Evolutionary conservation across 2,329 filamentous ascomycete genomes (phyloP).

Genomic region (Aspergillus candidus): DNA sequence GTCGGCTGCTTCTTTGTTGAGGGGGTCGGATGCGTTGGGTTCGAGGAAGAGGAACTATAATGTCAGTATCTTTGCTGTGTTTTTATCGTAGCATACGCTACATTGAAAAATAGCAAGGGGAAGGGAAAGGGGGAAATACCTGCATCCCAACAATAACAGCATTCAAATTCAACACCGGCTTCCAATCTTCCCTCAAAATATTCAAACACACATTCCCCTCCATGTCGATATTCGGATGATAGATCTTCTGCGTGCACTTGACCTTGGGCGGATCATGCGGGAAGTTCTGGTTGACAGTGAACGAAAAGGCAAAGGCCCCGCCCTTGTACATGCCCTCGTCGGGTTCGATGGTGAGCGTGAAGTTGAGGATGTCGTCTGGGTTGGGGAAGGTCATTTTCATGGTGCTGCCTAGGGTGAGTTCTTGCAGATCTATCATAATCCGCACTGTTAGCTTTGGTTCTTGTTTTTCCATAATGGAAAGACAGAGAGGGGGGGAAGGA

Average conservation of each 20-base stretch:
- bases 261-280: slow-evolving; percentile 97
- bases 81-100: too few relatives aligned
- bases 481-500: background rate
- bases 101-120: background rate
- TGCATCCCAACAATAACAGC: slow-evolving; percentile 92
- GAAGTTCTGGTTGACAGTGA: slow-evolving; percentile 89
- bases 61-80: too few relatives aligned
- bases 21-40: slow-evolving; percentile 91
- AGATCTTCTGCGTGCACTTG: slow-evolving; percentile 95
- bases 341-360: slow-evolving; percentile 44
- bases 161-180: slow-evolving; percentile 93
- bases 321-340: slow-evolving; percentile 72
- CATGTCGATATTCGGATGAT: slow-evolving; percentile 97
- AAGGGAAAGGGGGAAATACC: slow-evolving; percentile 43
- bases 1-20: slow-evolving; percentile 96
- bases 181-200: slow-evolving; percentile 97
- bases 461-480: background rate
- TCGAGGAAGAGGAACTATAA: slow-evolving; percentile 89
- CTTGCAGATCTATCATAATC: slow-evolving; percentile 38
- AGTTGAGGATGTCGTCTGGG: slow-evolving; percentile 54
- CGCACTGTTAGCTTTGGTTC: background rate
- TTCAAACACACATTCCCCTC: slow-evolving; percentile 98
- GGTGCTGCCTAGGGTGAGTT: slow-evolving; percentile 46
- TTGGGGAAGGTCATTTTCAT: slow-evolving; percentile 55
- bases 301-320: slow-evolving; percentile 82